Percentiles rank a stretch among this genome's conserved stretches.
Conservation (phyloP, 371 early-diverging fungal genomes). For the Catenaria anguillulae region DNA sequence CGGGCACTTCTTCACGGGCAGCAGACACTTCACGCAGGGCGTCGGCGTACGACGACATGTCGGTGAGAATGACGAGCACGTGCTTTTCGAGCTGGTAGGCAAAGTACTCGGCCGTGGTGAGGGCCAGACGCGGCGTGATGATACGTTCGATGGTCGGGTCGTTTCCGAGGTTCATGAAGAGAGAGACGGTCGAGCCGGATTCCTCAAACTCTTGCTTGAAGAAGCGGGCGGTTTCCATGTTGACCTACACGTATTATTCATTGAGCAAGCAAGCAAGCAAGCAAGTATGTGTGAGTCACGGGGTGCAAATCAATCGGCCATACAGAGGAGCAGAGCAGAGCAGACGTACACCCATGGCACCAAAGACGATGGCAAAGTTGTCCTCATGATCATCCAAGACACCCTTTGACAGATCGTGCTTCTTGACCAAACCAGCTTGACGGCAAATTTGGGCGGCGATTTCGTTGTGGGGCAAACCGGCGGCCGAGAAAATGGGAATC, state of each 20-base stretch:
- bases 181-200: constrained; percentile 96
- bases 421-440: constrained; percentile 98
- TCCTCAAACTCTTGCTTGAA: constrained; percentile 99
- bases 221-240: constrained; percentile 99
- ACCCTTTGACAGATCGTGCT: constrained; percentile 66
- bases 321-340: too few relatives aligned
- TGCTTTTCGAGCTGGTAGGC: constrained; percentile 99
- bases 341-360: constrained; percentile 92
- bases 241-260: constrained; percentile 41
- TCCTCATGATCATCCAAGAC: constrained; percentile 97
- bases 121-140: constrained; percentile 98
- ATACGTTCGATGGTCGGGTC: constrained; percentile 99
- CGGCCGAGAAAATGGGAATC: constrained; percentile 99
- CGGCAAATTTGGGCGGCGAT: constrained; percentile 99
- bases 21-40: constrained; percentile 99
- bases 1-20: constrained; percentile 99
- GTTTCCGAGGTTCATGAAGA: constrained; percentile 99
- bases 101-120: constrained; percentile 99
- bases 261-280: too few relatives aligned
- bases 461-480: constrained; percentile 99
- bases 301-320: too few relatives aligned
- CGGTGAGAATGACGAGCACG: constrained; percentile 99
- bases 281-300: too few relatives aligned
- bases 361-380: constrained; percentile 99
- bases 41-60: constrained; percentile 99